Percentiles rank a stretch among this genome's conserved stretches.
These are phyloP conservation scores for Castanopsis chinensis DNA, from an alignment of 306 rosid species.

Conservation along the genomic window DNA sequence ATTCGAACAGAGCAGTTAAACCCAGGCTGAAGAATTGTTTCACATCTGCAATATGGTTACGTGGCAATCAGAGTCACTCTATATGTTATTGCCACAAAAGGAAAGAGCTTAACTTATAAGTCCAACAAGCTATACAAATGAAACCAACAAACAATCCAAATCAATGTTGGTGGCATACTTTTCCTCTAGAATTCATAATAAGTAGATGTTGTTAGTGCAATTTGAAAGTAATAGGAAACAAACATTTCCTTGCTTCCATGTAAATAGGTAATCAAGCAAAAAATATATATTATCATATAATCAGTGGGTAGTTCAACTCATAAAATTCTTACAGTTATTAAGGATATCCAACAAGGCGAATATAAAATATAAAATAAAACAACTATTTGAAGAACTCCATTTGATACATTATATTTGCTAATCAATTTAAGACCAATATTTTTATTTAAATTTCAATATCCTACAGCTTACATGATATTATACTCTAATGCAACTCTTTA, in stretches of 20 bases:
- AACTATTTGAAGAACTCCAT: neutral
- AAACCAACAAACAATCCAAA: neutral
- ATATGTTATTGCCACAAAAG: neutral
- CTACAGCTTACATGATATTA: neutral
- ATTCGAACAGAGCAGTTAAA: conserved; percentile 29
- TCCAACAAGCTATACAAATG: neutral
- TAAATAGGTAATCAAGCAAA: neutral
- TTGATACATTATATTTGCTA: neutral
- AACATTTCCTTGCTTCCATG: neutral
- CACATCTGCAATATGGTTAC: conserved; percentile 54
- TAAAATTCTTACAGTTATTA: neutral
- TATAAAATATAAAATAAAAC: neutral
- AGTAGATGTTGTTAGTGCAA: neutral
- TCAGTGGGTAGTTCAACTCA: neutral
- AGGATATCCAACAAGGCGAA: neutral
- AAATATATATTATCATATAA: neutral
- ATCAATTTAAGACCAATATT: neutral
- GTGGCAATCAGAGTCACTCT: neutral
- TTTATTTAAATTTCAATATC: neutral
- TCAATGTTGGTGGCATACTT: neutral
- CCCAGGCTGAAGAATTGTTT: conserved; percentile 42
- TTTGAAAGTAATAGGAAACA: neutral
- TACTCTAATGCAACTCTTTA: neutral
- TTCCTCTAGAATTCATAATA: neutral
- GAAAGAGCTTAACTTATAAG: neutral